Percentiles rank a stretch among this genome's conserved stretches.
These are phyloP conservation scores for Hypoxylon sp. DNA, from an alignment of 2,329 filamentous ascomycete genomes.

Conservation along the genomic window DNA sequence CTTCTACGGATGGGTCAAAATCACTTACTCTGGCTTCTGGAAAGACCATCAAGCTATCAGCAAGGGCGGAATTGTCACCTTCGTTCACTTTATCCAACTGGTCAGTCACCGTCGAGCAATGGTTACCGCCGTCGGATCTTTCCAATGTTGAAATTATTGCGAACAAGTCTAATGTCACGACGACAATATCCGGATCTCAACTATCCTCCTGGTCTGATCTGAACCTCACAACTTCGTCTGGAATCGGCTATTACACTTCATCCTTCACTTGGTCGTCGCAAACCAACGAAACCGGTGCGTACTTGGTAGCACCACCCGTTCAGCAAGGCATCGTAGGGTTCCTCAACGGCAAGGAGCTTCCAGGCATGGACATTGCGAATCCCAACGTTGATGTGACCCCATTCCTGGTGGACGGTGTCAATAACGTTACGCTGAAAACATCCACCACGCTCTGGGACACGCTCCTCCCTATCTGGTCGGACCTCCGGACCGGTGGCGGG, in stretches of 20 bases:
- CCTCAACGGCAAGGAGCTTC: neutral
- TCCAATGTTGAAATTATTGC: neutral
- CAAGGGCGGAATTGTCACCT: neutral
- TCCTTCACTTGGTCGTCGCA: neutral
- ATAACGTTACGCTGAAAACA: neutral
- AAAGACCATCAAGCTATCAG: neutral
- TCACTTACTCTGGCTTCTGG: neutral
- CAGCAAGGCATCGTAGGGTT: neutral
- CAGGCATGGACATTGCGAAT: neutral
- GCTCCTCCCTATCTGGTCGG: neutral
- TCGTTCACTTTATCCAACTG: neutral
- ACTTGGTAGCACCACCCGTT: neutral
- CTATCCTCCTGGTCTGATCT: neutral
- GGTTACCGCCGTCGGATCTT: neutral
- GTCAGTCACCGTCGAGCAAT: neutral
- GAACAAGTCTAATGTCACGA: neutral
- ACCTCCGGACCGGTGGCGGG: neutral
- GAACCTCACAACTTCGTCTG: neutral
- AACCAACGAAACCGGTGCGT: neutral
- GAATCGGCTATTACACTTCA: neutral
- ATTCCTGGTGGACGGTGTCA: neutral
- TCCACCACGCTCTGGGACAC: neutral
- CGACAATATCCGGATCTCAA: neutral
- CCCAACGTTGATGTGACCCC: neutral
- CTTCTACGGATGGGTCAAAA: neutral